phyloP scores from a whole-genome alignment of 768 basidiomycete species.

The Tulasnella sp. region DNA sequence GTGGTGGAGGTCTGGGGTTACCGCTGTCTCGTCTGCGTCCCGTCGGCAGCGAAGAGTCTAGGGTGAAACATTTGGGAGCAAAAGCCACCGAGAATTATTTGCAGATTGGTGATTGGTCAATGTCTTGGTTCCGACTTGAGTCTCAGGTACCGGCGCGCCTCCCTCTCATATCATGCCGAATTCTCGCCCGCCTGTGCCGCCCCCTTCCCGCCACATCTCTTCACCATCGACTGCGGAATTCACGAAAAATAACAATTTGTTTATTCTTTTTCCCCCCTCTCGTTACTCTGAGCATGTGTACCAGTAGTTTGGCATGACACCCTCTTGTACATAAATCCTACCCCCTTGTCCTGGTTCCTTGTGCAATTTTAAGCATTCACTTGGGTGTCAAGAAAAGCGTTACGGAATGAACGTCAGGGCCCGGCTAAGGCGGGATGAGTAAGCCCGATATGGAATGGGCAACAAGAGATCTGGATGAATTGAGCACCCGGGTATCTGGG shows the following conservation, averaged over 20 bases:
- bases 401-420: not conserved
- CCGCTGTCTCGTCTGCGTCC: not conserved
- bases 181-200: not conserved
- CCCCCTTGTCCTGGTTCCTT: not conserved
- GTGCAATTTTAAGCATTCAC: not conserved
- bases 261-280: not conserved
- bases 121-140: not conserved
- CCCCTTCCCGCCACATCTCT: not conserved
- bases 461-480: conserved; percentile 4
- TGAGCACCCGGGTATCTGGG: not conserved
- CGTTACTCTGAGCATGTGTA: not conserved
- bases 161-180: not conserved
- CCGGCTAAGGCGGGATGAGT: not conserved
- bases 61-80: not conserved
- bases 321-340: not conserved
- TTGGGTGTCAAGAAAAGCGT: not conserved
- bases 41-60: not conserved
- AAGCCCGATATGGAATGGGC: not conserved
- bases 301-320: not conserved
- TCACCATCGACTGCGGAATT: not conserved
- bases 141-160: not conserved
- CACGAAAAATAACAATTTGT: not conserved
- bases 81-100: not conserved
- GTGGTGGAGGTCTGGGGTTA: not conserved
- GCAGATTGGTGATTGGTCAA: not conserved